phyloP scores from a whole-genome alignment of 169 alveolate species.

The Plasmodium billcollinsi region DNA sequence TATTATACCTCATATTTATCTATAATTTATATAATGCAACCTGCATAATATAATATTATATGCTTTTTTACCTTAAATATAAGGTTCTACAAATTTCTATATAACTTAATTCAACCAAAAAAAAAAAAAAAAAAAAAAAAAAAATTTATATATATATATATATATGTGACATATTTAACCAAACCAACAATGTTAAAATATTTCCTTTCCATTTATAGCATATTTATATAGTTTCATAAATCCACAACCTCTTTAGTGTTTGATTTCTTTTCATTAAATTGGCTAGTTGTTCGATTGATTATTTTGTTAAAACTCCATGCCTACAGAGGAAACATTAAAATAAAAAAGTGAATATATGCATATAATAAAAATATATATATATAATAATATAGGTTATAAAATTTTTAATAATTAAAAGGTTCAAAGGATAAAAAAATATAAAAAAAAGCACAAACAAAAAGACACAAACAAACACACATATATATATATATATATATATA shows the following conservation, averaged over 20 bases:
- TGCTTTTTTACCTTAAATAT: too few species aligned
- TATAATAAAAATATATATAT: not conserved
- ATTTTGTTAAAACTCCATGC: constrained; percentile 63
- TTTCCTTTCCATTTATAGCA: not conserved
- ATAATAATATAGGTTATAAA: too few species aligned
- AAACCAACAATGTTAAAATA: too few species aligned
- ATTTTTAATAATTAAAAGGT: too few species aligned
- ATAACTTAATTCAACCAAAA: not conserved
- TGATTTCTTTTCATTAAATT: constrained; percentile 18
- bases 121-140: not conserved
- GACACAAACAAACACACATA: too few species aligned
- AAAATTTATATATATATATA: not conserved
- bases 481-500: too few species aligned
- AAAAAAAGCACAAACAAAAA: not conserved
- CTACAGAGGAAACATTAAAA: constrained; percentile 4
- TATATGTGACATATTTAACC: not conserved
- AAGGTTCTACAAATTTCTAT: too few species aligned
- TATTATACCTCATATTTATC: too few species aligned
- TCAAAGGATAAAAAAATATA: not conserved
- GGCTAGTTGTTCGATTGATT: constrained; percentile 18
- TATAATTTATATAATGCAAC: too few species aligned
- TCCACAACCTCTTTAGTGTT: too few species aligned
- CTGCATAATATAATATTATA: too few species aligned
- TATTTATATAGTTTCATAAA: not conserved
- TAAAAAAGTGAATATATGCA: not conserved